Conservation (phyloP, 2,329 filamentous ascomycete species). For the Bipolaris sorokiniana region DNA sequence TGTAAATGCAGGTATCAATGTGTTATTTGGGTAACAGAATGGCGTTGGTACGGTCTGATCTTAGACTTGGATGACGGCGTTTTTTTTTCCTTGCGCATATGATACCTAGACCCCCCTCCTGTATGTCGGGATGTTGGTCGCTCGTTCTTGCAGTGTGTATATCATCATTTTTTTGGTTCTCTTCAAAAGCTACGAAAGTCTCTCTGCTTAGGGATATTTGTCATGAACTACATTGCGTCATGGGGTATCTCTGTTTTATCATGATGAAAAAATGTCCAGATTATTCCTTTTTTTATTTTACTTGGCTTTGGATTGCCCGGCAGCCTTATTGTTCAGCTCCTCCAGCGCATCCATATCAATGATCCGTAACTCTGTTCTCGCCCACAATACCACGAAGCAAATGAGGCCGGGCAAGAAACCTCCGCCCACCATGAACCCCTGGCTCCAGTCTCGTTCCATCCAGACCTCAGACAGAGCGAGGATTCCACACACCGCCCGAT, state of each 20-base stretch:
- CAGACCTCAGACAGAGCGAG: conserved; percentile 54
- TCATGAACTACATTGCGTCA: background rate
- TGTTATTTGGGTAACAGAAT: conserved; percentile 2
- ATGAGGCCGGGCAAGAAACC: conserved; percentile 58
- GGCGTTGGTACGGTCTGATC: conserved; percentile 1
- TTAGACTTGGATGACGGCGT: conserved; percentile 20
- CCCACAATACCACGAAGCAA: conserved; percentile 65
- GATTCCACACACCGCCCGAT: conserved; percentile 60
- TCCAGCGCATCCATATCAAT: conserved; percentile 72
- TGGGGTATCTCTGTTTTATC: background rate
- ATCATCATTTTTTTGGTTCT: background rate
- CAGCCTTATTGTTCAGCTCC: conserved; percentile 59
- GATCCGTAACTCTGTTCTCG: conserved; percentile 69
- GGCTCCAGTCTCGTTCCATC: conserved; percentile 29
- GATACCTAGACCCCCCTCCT: conserved; percentile 10
- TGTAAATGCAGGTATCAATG: conserved; percentile 4
- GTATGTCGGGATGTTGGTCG: background rate
- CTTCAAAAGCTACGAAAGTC: background rate
- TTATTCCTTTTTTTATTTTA: background rate
- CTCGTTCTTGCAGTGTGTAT: conserved; percentile 4
- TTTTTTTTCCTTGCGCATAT: conserved; percentile 1
- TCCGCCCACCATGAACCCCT: conserved; percentile 42
- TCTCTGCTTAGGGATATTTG: background rate
- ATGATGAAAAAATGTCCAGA: background rate
- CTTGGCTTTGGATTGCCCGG: conserved; percentile 33